Evolutionary conservation across 2,329 filamentous ascomycete genomes (phyloP), one percentile per base, ranked within the genome.

Genomic region (Fusarium sp.): DNA sequence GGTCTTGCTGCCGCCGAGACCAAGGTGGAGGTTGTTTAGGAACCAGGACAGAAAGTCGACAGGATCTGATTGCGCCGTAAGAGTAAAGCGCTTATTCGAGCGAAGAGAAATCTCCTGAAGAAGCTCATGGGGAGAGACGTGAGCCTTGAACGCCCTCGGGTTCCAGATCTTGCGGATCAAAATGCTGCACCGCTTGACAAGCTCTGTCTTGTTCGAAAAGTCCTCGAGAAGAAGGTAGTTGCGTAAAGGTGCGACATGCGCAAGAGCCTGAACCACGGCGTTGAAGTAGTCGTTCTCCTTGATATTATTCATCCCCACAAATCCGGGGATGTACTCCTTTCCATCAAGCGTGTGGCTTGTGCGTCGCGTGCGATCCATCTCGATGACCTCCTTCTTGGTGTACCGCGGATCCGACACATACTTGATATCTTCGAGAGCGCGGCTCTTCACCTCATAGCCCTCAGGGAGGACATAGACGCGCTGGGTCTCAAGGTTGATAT

Each of bases 271-370:
- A 47, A 97, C 91, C 5, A 97, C 88, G 25, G 97, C 95, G 76
- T 99, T 99, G 76, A 98, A 87, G 81, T 99, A 99, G 82, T 99
- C 96, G 81, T 99, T 99, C 59, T 96, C 93, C 80, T 99, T 99
- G 85, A 99, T 97, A 81, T 99, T 99, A 85, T 99, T 99, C 92
- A 99, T 96, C 70, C 96, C 96, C 63, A 99, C 93, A 77, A 94
- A 99, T 8, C 96, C 95, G 20, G 96, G 96, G 69, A 90, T 90
- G 80, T 99, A 99, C 76, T 91, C 89, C 79, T 91, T 92, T 66
- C 93, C 93, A 48, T 85, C 84, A 40, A 98, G 85, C 74, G 97
- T 95, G 86, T 90, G 94, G 42, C 88, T 87, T 18, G 82, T 72
- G 33, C 70, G 84, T 74, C 85, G 84, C 52, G 83, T 82, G 52